Conservation (phyloP, 164 flowering plant genomes). For the Macadamia integrifolia region DNA sequence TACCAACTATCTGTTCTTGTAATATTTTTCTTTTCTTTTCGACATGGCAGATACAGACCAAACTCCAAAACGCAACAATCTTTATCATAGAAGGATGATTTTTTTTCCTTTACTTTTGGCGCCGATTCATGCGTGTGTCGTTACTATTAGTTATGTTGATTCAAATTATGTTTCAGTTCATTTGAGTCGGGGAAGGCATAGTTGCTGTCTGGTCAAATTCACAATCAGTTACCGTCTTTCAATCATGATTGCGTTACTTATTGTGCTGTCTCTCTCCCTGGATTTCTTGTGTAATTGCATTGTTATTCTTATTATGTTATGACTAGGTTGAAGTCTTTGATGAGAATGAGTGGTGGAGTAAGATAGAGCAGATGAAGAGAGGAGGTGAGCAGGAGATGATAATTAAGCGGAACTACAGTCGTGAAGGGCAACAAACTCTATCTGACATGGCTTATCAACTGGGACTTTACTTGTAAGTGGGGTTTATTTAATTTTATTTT, state of each 20-base stretch:
- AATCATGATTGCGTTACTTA: background rate
- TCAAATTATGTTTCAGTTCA: background rate
- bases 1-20: slow-evolving; percentile 11
- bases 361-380: slow-evolving; percentile 62
- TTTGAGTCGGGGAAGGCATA: too few relatives aligned
- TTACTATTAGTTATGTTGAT: background rate
- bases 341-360: slow-evolving; percentile 77
- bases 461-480: slow-evolving; percentile 86
- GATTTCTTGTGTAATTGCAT: background rate
- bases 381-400: slow-evolving; percentile 79
- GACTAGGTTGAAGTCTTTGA: slow-evolving; percentile 62
- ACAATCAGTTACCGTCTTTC: background rate
- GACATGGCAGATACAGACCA: too few relatives aligned
- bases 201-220: too few relatives aligned
- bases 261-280: background rate
- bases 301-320: slow-evolving; percentile 3
- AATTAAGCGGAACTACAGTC: slow-evolving; percentile 59
- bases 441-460: slow-evolving; percentile 71
- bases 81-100: too few relatives aligned
- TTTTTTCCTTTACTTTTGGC: background rate
- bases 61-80: too few relatives aligned
- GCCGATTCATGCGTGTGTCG: background rate
- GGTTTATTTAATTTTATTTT: background rate
- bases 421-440: slow-evolving; percentile 58
- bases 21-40: background rate